phyloP scores from a whole-genome alignment of 768 basidiomycete genomes.

The Suillus discolor region DNA sequence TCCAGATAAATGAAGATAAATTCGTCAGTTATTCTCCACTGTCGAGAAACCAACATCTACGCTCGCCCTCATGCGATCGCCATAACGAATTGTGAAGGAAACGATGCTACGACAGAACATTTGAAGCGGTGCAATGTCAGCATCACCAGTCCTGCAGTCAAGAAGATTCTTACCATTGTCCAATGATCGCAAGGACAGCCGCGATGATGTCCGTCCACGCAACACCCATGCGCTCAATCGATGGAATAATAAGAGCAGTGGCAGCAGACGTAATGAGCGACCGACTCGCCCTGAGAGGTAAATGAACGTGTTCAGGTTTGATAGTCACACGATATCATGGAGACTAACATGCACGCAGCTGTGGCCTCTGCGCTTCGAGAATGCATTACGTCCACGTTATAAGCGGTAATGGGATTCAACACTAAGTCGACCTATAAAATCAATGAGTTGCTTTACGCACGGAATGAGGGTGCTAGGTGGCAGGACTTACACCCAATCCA shows the following conservation, averaged over 20 bases:
- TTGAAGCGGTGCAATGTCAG: neutral
- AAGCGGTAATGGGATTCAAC: constrained; percentile 53
- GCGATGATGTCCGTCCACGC: constrained; percentile 44
- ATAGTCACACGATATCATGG: neutral
- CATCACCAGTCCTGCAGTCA: neutral
- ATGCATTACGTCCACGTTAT: constrained; percentile 58
- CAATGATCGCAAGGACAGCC: constrained; percentile 46
- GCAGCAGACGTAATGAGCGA: constrained; percentile 43
- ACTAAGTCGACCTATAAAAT: constrained; percentile 49
- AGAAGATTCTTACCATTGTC: constrained; percentile 44
- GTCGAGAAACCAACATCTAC: constrained; percentile 50
- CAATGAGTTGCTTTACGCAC: neutral
- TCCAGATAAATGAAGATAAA: neutral
- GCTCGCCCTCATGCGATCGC: constrained; percentile 52
- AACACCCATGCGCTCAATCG: constrained; percentile 51
- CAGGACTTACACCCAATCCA: constrained; percentile 52
- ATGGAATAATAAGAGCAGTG: constrained; percentile 51
- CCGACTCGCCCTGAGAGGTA: constrained; percentile 45
- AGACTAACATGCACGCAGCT: constrained; percentile 51
- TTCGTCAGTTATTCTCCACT: constrained; percentile 34
- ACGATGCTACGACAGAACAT: constrained; percentile 39
- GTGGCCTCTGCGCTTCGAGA: constrained; percentile 43
- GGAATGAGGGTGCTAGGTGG: neutral
- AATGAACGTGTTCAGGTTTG: neutral
- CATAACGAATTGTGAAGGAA: constrained; percentile 48